Evolutionary conservation across 306 rosid genomes (phyloP).

Genomic region (Canavalia ensiformis): DNA sequence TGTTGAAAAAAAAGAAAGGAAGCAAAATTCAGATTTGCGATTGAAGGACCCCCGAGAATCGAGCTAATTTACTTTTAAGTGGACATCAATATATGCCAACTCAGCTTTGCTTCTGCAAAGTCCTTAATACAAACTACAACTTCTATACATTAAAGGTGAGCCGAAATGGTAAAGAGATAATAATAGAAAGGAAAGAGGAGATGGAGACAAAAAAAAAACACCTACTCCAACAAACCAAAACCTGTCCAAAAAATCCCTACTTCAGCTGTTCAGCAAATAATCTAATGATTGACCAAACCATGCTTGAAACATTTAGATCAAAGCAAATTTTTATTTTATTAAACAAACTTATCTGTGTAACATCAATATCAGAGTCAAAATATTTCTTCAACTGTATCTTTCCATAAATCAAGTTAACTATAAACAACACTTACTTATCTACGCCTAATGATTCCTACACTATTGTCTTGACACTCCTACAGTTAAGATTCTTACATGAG

Average conservation of each 20-base stretch:
- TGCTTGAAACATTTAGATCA: not conserved
- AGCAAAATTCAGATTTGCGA: not conserved
- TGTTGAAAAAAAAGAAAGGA: not conserved
- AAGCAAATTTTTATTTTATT: conserved; percentile 22
- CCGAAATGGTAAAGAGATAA: not conserved
- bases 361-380: conserved; percentile 27
- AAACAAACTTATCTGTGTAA: conserved; percentile 2
- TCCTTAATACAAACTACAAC: not conserved
- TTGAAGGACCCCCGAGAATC: not conserved
- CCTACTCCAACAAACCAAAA: not conserved
- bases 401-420: conserved; percentile 12
- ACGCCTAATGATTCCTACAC: conserved; percentile 39
- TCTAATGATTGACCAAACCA: no score
- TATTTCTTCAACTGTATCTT: not conserved
- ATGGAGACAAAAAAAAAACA: not conserved
- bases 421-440: conserved; percentile 38
- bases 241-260: not conserved
- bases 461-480: conserved; percentile 10
- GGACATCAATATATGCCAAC: not conserved
- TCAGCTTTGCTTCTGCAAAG: not conserved
- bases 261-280: no score
- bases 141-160: not conserved
- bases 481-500: conserved; percentile 19
- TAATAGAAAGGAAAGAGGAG: not conserved
- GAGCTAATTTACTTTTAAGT: not conserved